Percentiles rank a stretch among this genome's conserved stretches.
Conservation (phyloP, 2,329 filamentous ascomycete species). For the Colletotrichum spinosum region DNA sequence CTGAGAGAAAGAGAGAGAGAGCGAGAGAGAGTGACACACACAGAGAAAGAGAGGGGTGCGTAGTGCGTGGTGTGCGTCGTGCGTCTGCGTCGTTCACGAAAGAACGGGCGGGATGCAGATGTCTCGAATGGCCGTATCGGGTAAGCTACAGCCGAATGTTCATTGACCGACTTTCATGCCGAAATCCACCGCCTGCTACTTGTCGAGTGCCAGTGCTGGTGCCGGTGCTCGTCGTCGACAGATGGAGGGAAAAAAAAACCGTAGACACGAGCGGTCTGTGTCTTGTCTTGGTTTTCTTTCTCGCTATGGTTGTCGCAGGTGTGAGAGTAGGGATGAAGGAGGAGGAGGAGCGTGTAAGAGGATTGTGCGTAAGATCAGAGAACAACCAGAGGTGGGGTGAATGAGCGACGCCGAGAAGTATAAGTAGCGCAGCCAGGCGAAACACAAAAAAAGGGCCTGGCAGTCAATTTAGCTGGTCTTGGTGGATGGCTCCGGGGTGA, state of each 20-base stretch:
- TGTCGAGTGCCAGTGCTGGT: not conserved
- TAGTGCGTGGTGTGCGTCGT: too few species aligned
- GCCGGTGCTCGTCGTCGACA: conserved; percentile 4
- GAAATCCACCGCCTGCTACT: not conserved
- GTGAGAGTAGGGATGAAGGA: conserved; percentile 34
- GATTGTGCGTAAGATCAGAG: conserved; percentile 23
- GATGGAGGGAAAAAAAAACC: not conserved
- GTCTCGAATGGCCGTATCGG: conserved; percentile 33
- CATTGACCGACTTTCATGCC: conserved; percentile 9
- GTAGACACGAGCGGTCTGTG: conserved; percentile 30
- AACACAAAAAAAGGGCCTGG: not conserved
- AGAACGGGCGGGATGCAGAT: conserved; percentile 29
- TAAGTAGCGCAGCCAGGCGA: conserved; percentile 11
- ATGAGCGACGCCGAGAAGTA: conserved; percentile 20
- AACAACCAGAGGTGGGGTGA: not conserved
- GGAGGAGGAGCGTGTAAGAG: conserved; percentile 37
- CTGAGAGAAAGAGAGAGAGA: not conserved
- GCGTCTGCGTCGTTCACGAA: conserved; percentile 8
- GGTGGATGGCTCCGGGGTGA: not conserved
- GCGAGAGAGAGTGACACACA: too few species aligned
- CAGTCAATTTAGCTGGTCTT: too few species aligned
- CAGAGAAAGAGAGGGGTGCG: conserved; percentile 6
- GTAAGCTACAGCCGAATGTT: conserved; percentile 24
- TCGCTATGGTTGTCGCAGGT: conserved; percentile 29
- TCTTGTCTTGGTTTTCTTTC: conserved; percentile 26